phyloP scores from a whole-genome alignment of 208 protist species.

The Acanthamoeba triangularis region DNA sequence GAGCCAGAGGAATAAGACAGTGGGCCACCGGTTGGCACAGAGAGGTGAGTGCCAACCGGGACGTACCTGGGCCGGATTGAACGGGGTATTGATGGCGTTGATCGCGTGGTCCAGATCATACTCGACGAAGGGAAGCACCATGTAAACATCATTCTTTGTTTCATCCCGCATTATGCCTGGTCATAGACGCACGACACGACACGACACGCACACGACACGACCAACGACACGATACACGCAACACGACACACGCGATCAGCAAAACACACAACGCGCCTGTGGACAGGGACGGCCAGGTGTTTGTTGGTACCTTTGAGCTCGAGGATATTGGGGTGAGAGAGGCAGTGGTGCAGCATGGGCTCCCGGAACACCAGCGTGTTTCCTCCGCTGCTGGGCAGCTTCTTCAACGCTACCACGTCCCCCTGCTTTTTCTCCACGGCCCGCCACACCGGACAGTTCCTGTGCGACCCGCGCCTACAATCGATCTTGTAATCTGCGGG shows the following conservation, averaged over 20 bases:
- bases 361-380: constrained; percentile 29
- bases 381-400: neutral
- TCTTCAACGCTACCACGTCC: constrained; percentile 9
- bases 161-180: neutral
- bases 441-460: constrained; percentile 17
- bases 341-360: neutral
- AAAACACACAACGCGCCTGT: neutral
- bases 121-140: constrained; percentile 59
- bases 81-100: neutral
- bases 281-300: too few relatives aligned
- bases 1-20: neutral
- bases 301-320: constrained; percentile 23
- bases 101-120: constrained; percentile 52
- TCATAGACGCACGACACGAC: neutral
- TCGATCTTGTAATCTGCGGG: neutral
- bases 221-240: neutral
- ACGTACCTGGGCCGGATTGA: neutral
- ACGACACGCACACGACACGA: neutral
- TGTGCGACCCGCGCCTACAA: neutral
- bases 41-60: neutral
- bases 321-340: constrained; percentile 52
- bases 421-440: constrained; percentile 23
- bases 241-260: neutral
- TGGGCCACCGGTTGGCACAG: neutral
- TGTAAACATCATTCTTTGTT: neutral